These are phyloP conservation scores for Peziza echinospora DNA, from an alignment of 495 filamentous ascomycete species.

Conservation along the genomic window DNA sequence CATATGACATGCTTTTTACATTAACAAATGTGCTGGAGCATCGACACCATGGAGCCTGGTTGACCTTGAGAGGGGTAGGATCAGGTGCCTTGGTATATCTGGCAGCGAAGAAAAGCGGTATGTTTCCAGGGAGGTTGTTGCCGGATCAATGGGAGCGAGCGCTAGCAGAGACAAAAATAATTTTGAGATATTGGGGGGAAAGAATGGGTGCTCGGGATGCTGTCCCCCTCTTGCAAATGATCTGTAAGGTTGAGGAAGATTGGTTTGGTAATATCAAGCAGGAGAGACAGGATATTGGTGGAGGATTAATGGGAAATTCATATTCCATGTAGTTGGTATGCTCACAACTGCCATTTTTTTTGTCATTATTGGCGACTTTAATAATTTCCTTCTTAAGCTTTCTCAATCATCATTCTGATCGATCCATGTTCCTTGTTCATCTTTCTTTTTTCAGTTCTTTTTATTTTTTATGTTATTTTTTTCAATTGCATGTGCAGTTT, in stretches of 20 bases:
- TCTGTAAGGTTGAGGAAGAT: slow-evolving; percentile 6
- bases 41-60: slow-evolving; percentile 13
- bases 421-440: no score
- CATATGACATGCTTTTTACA: slow-evolving; percentile 13
- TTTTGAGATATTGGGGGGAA: slow-evolving; percentile 10
- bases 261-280: slow-evolving; percentile 3
- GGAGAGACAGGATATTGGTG: no score
- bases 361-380: no score
- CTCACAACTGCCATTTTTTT: no score
- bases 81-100: slow-evolving; percentile 11
- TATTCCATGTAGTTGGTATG: no score
- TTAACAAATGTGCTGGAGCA: slow-evolving; percentile 14
- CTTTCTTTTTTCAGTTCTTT: no score
- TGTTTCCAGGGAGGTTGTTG: slow-evolving; percentile 6
- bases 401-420: no score
- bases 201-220: slow-evolving; percentile 11
- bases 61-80: slow-evolving; percentile 11
- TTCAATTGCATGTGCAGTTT: no score
- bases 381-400: no score
- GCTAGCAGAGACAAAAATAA: slow-evolving; percentile 7
- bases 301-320: no score
- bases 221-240: slow-evolving; percentile 7
- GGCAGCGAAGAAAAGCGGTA: slow-evolving; percentile 5
- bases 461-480: no score
- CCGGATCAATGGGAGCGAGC: slow-evolving; percentile 9